Conservation (phyloP, 768 basidiomycete species). For the Tubosaeta brunneosetosa region DNA sequence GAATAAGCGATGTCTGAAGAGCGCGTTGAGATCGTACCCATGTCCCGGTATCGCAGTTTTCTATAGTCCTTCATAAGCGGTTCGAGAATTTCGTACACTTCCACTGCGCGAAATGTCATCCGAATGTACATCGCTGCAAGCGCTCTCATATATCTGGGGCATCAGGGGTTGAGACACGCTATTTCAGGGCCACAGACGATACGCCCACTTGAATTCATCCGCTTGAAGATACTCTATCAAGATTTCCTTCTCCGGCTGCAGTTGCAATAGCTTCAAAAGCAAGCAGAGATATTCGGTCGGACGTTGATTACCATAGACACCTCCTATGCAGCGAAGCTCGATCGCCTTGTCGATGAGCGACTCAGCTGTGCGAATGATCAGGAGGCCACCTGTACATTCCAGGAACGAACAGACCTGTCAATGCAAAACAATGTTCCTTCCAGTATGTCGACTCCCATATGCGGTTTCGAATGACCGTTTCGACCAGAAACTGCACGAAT, state of each 20-base stretch:
- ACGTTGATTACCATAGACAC: constrained; percentile 91
- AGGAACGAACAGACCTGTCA: constrained; percentile 61
- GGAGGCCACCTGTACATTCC: not conserved
- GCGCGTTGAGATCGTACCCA: constrained; percentile 49
- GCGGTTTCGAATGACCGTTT: constrained; percentile 92
- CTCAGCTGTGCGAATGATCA: constrained; percentile 56
- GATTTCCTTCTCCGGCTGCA: constrained; percentile 98
- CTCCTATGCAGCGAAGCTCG: constrained; percentile 76
- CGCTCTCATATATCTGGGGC: constrained; percentile 81
- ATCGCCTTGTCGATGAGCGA: constrained; percentile 92
- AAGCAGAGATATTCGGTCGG: constrained; percentile 94
- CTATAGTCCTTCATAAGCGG: constrained; percentile 91
- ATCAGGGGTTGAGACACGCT: not conserved
- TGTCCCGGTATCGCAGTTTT: constrained; percentile 77
- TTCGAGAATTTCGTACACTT: constrained; percentile 91
- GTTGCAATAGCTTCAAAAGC: constrained; percentile 88
- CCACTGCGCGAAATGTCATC: constrained; percentile 86
- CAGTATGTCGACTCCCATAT: constrained; percentile 94
- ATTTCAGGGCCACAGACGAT: not conserved
- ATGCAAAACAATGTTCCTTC: constrained; percentile 99
- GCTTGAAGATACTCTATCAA: constrained; percentile 90
- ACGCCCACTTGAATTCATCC: constrained; percentile 93
- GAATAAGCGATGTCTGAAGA: not conserved
- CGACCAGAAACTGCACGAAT: constrained; percentile 73
- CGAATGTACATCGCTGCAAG: constrained; percentile 92